Conservation (phyloP, 2,329 filamentous ascomycete species). For the Pseudogymnoascus sp. region DNA sequence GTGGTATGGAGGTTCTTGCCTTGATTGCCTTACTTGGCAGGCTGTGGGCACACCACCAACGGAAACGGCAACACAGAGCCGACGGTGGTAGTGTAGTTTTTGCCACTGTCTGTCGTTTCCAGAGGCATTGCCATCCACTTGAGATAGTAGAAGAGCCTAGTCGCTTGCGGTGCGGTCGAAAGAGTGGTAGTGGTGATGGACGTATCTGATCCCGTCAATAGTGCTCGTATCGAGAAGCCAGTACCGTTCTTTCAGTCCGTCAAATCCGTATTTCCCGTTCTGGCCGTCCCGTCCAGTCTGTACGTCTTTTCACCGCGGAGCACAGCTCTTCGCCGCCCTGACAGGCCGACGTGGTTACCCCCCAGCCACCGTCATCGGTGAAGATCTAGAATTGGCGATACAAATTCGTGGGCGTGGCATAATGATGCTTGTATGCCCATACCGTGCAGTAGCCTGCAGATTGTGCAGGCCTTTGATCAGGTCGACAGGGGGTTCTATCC, state of each 20-base stretch:
- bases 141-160: background rate
- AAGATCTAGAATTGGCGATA: background rate
- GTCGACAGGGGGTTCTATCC: background rate
- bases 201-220: background rate
- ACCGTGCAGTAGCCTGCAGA: conserved; percentile 1
- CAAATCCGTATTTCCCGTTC: background rate
- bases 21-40: background rate
- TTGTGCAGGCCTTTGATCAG: background rate
- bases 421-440: background rate
- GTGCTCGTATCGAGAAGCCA: background rate
- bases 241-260: background rate
- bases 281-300: background rate
- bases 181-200: background rate
- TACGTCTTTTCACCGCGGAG: background rate
- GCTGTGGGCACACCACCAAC: background rate
- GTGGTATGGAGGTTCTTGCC: background rate
- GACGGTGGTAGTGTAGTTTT: background rate
- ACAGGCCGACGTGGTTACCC: background rate
- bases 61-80: background rate
- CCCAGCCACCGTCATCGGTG: background rate
- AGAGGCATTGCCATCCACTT: background rate
- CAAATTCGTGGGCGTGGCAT: background rate
- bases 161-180: background rate
- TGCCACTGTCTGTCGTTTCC: background rate
- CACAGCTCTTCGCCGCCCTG: background rate